These are phyloP conservation scores for Biscutella laevigata DNA, from an alignment of 441 rosid species.

Conservation along the genomic window DNA sequence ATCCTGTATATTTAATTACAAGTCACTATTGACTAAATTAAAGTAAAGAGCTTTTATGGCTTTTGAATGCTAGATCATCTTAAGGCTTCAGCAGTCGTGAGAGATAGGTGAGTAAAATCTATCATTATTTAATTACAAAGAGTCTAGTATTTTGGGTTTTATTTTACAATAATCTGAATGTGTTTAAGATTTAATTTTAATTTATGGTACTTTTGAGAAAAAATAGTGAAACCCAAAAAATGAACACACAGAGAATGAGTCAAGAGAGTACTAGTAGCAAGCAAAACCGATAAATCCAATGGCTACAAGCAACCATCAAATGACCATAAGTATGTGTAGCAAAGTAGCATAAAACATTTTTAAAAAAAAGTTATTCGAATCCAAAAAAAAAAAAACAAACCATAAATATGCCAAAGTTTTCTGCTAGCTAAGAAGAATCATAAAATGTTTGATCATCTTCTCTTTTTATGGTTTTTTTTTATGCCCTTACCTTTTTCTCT, in stretches of 20 bases:
- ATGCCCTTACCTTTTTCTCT: constrained; percentile 7
- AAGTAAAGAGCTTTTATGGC: too few relatives aligned
- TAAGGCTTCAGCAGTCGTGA: too few relatives aligned
- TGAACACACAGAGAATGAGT: neutral
- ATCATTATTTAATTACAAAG: too few relatives aligned
- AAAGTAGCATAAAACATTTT: constrained; percentile 10
- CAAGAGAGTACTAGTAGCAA: neutral
- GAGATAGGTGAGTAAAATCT: too few relatives aligned
- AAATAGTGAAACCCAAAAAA: neutral
- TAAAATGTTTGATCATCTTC: constrained; percentile 23
- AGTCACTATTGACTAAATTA: too few relatives aligned
- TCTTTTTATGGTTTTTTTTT: neutral
- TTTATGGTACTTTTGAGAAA: too few relatives aligned
- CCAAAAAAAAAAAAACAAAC: constrained; percentile 12
- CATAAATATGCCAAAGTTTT: constrained; percentile 21
- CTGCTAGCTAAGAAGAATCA: constrained; percentile 25
- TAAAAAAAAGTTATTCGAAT: constrained; percentile 8
- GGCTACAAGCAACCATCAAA: constrained; percentile 16
- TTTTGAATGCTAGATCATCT: too few relatives aligned
- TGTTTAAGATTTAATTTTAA: too few relatives aligned
- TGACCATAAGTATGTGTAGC: constrained; percentile 14
- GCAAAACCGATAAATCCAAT: constrained; percentile 9
- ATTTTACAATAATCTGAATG: too few relatives aligned
- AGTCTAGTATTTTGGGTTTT: too few relatives aligned
- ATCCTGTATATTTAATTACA: too few relatives aligned